A percentile compares a stretch with the other conserved stretches of the same genome.
Evolutionary conservation across 1,139 yeast genomes (phyloP).

Genomic region (Zhuliangozyma parablackwelliae): DNA sequence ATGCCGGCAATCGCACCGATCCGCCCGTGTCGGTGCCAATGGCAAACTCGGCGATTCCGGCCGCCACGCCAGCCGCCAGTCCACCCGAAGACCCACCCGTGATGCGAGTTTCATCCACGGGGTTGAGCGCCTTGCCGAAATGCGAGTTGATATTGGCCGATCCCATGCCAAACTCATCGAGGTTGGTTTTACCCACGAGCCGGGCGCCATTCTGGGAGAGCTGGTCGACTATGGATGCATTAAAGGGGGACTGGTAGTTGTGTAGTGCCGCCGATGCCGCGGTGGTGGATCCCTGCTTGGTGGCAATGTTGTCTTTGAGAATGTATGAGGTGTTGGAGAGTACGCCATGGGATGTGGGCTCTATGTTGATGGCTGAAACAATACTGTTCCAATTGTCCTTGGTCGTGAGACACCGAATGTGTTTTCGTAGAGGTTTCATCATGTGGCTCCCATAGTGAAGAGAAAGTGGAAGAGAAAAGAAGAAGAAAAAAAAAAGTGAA

Average conservation of each 20-base stretch:
- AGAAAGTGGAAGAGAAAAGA: constrained; percentile 1
- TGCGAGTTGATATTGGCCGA: constrained; percentile 54
- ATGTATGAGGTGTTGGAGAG: constrained; percentile 14
- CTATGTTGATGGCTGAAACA: constrained; percentile 2
- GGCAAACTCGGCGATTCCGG: constrained; percentile 57
- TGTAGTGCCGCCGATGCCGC: constrained; percentile 65
- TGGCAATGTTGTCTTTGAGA: constrained; percentile 73
- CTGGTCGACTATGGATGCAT: constrained; percentile 65
- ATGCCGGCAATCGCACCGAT: constrained; percentile 86
- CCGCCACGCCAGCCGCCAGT: constrained; percentile 86
- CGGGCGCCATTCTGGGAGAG: constrained; percentile 49
- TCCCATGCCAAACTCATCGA: constrained; percentile 99
- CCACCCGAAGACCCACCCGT: constrained; percentile 98
- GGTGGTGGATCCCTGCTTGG: constrained; percentile 62
- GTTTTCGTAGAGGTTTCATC: too few relatives aligned
- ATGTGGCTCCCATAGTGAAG: not conserved
- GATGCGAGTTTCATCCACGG: constrained; percentile 42
- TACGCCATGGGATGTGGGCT: constrained; percentile 2
- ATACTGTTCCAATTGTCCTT: constrained; percentile 6
- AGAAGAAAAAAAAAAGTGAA: not conserved
- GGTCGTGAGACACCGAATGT: too few relatives aligned
- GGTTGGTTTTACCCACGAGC: constrained; percentile 79
- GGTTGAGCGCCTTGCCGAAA: constrained; percentile 70
- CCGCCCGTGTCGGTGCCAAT: constrained; percentile 98
- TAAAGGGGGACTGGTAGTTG: constrained; percentile 68